Evolutionary conservation across 805 yeast species (phyloP), one percentile per base, ranked within the genome.

Genomic region (Lipomyces oligophaga): DNA sequence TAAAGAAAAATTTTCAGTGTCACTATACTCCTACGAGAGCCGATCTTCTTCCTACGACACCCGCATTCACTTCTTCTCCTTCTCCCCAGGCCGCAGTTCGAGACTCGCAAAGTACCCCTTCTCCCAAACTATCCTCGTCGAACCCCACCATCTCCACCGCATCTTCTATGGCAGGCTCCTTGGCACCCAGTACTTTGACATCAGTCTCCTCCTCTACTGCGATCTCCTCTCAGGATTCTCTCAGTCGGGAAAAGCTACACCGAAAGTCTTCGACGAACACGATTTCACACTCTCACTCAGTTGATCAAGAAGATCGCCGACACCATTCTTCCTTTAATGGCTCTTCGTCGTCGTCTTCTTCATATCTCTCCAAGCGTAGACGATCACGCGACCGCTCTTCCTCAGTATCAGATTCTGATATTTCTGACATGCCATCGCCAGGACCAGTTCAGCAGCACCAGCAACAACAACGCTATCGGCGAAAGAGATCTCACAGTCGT

Each of bases 1-100:
- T 45, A 20, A 43, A 53, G 34, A 66, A 65, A 55, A 58, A 58
- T 15, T 58, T 66, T 19, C 50, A 48, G 4, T 70, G 74, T 44
- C 56, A 51, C 45, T 51, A 51, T 32, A 43, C 55, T 16, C 49
- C 54, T 5, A 32, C 54, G 2, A 35, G 48, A 16, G 49, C 41
- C 15, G 52, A 46, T 30, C 34, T 48, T 18, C 37, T 49, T 4
- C 47, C 52, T 10, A 27, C 20, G 13, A 38, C 40, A 3, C 43
- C 38, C 28, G 26, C 46, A 19, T 36, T 38, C n/a, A 18, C 45
- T 7, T 47, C 51, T 16, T 47, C 51, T 15, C 51, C 47, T n/a
- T 47, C 51, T 10, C 48, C 48, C 11, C 38, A 44, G 27, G 26
- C 43, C 16, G 13, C 43, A 30, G 33, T 45, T 11, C 35, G n/a